Conservation (phyloP, 208 protist species). For the Herpetomonas tarakana region DNA sequence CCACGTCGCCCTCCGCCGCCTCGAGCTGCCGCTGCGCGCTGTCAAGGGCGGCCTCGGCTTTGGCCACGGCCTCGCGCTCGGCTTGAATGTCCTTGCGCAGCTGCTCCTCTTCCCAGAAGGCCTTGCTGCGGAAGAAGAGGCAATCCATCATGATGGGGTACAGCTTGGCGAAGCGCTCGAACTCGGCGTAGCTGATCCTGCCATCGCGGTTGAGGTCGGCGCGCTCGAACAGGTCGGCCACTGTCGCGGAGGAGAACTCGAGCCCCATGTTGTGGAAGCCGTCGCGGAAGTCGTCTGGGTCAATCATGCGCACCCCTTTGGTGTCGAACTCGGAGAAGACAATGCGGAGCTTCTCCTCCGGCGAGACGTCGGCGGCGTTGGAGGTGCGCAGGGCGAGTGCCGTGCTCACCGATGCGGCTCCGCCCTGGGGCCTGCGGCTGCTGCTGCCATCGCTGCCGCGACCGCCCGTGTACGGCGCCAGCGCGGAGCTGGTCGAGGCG, state of each 20-base stretch:
- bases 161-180: conserved; percentile 82
- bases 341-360: conserved; percentile 86
- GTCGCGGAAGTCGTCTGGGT: conserved; percentile 76
- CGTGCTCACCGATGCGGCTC: conserved; percentile 19
- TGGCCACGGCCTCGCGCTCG: conserved; percentile 66
- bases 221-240: conserved; percentile 89
- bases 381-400: conserved; percentile 58
- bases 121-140: conserved; percentile 89
- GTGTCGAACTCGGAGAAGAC: conserved; percentile 88
- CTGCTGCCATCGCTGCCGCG: conserved; percentile 30
- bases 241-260: conserved; percentile 81
- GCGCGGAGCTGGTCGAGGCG: conserved; percentile 27
- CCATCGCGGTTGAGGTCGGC: conserved; percentile 81
- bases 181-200: conserved; percentile 85
- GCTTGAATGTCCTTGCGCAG: conserved; percentile 77
- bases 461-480: conserved; percentile 65
- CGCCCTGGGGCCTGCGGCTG: conserved; percentile 25
- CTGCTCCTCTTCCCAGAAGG: conserved; percentile 91
- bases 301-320: conserved; percentile 73
- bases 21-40: conserved; percentile 46
- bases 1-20: conserved; percentile 55
- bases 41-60: conserved; percentile 63
- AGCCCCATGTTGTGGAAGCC: conserved; percentile 82
- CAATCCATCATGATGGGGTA: conserved; percentile 92
- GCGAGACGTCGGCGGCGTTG: conserved; percentile 46